Percentiles rank a stretch among this genome's conserved stretches.
Evolutionary conservation across 2,329 filamentous ascomycete genomes (phyloP).

Genomic region (Teratosphaeria gauchensis): DNA sequence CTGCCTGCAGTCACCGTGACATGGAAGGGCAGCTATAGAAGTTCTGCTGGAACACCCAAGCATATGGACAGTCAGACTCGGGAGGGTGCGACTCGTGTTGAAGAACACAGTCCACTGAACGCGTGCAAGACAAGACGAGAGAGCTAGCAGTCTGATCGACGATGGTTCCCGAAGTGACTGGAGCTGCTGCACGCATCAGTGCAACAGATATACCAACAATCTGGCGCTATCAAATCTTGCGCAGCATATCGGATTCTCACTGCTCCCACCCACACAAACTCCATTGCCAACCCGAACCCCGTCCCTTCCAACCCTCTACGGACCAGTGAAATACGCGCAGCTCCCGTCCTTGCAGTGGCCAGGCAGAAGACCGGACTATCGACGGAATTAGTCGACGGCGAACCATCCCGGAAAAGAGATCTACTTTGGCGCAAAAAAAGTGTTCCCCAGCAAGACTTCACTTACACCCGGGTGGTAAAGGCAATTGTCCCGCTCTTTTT

Average conservation of each 20-base stretch:
- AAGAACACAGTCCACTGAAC: background rate
- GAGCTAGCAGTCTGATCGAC: too few species aligned
- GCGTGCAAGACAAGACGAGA: background rate
- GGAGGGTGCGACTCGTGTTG: background rate
- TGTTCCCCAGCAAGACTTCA: background rate
- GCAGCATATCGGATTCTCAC: too few species aligned
- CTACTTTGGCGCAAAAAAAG: too few species aligned
- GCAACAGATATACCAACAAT: too few species aligned
- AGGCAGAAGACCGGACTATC: background rate
- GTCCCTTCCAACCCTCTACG: background rate
- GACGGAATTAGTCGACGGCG: background rate
- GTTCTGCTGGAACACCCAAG: background rate
- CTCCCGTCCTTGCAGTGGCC: background rate
- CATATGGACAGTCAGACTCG: background rate
- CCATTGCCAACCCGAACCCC: too few species aligned
- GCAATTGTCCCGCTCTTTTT: background rate
- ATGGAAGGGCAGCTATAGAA: background rate
- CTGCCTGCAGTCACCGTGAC: slow-evolving; percentile 3
- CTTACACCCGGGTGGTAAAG: background rate
- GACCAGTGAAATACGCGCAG: background rate
- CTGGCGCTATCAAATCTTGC: too few species aligned
- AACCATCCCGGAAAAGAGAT: too few species aligned
- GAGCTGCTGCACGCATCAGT: too few species aligned
- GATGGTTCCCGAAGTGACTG: too few species aligned
- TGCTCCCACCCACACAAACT: too few species aligned